phyloP scores from a whole-genome alignment of 2,329 filamentous ascomycete genomes.

The Pseudogymnoascus sp. region DNA sequence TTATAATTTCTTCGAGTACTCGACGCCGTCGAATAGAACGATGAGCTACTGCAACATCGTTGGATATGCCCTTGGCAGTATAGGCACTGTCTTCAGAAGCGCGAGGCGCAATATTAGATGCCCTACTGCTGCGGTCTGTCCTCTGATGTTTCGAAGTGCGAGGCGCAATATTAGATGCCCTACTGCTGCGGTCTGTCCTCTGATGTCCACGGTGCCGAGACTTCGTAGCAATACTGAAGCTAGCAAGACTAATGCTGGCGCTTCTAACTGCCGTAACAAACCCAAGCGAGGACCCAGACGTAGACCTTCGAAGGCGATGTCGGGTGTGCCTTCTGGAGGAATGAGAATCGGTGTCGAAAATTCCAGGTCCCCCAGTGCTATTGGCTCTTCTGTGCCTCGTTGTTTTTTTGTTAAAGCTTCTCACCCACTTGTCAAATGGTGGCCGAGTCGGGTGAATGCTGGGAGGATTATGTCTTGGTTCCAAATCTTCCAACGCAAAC shows the following conservation, averaged over 20 bases:
- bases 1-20: constrained; percentile 77
- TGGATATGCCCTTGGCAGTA: constrained; percentile 44
- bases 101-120: constrained; percentile 52
- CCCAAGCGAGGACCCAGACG: constrained; percentile 67
- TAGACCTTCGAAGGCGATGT: constrained; percentile 47
- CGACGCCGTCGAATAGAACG: constrained; percentile 69
- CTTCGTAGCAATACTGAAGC: constrained; percentile 59
- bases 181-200: constrained; percentile 55
- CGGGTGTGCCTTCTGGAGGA: constrained; percentile 20
- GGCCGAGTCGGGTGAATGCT: constrained; percentile 9
- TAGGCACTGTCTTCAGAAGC: constrained; percentile 59
- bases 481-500: constrained; percentile 24
- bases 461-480: constrained; percentile 11
- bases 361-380: constrained; percentile 30
- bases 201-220: constrained; percentile 49
- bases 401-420: constrained; percentile 55
- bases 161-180: constrained; percentile 50
- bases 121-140: constrained; percentile 55
- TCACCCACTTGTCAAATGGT: constrained; percentile 69
- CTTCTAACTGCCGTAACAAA: constrained; percentile 78
- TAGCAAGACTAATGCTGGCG: constrained; percentile 69
- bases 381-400: constrained; percentile 33
- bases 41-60: constrained; percentile 64
- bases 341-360: constrained; percentile 29
- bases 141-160: constrained; percentile 52